Conservation (phyloP, 2,329 filamentous ascomycete genomes). For the Hymenoscyphus repandus region DNA sequence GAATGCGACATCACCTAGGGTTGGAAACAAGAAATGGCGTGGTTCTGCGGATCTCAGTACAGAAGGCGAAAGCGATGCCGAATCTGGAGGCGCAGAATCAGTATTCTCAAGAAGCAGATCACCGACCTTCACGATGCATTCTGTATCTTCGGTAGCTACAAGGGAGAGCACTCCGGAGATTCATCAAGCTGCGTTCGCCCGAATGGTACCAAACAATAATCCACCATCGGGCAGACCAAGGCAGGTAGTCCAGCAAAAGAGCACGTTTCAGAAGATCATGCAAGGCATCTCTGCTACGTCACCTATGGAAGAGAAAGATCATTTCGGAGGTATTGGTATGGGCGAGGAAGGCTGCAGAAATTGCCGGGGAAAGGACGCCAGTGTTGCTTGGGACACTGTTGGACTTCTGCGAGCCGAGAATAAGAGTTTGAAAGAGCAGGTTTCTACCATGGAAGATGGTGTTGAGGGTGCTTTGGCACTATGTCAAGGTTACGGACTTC, state of each 20-base stretch:
- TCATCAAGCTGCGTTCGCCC: conserved; percentile 16
- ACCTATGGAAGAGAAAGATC: conserved; percentile 20
- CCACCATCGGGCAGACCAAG: conserved; percentile 25
- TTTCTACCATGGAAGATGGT: conserved; percentile 52
- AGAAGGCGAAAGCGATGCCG: conserved; percentile 50
- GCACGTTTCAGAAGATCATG: conserved; percentile 44
- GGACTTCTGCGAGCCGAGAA: conserved; percentile 58
- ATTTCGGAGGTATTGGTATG: conserved; percentile 21
- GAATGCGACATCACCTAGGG: conserved; percentile 1
- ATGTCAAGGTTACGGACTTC: conserved; percentile 3
- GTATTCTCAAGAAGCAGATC: conserved; percentile 58
- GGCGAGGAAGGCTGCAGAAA: conserved; percentile 42
- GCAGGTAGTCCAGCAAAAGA: conserved; percentile 33
- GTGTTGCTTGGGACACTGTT: conserved; percentile 62
- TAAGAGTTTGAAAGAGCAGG: conserved; percentile 52
- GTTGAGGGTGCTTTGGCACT: conserved; percentile 56
- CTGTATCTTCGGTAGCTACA: conserved; percentile 15
- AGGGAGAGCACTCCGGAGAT: conserved; percentile 19
- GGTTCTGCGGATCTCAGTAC: conserved; percentile 43
- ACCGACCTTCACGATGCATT: conserved; percentile 40
- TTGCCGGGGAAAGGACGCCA: conserved; percentile 53
- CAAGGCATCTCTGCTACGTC: conserved; percentile 35
- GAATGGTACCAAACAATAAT: conserved; percentile 15
- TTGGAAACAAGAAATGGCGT: conserved; percentile 8
- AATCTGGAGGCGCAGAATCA: conserved; percentile 44